Evolutionary conservation across 805 yeast genomes (phyloP).

Genomic region (Ogataea wickerhamii): DNA sequence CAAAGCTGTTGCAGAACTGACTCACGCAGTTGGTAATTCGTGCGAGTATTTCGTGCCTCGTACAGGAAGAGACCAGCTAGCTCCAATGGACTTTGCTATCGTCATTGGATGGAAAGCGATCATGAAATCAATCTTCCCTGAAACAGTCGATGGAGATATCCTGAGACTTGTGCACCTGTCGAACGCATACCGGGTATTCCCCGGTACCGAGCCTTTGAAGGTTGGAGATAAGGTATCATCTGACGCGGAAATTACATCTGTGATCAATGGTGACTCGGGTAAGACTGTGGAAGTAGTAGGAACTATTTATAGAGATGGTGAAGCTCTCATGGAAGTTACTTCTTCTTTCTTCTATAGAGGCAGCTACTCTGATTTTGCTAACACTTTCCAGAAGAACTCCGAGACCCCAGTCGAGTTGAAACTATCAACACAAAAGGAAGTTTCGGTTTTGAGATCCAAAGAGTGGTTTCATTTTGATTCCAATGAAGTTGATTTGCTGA

Average conservation of each 20-base stretch:
- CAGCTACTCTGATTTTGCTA: conserved; percentile 76
- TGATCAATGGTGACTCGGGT: conserved; percentile 87
- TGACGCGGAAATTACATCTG: conserved; percentile 81
- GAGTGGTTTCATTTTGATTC: conserved; percentile 93
- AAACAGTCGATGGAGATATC: conserved; percentile 92
- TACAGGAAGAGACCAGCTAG: conserved; percentile 77
- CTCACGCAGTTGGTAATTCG: conserved; percentile 95
- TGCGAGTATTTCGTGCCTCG: conserved; percentile 94
- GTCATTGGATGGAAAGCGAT: conserved; percentile 98
- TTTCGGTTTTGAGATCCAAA: conserved; percentile 89
- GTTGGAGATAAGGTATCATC: conserved; percentile 84
- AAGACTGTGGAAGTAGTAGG: conserved; percentile 96
- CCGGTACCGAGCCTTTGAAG: conserved; percentile 86
- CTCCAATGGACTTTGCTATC: conserved; percentile 99
- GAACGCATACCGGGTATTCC: conserved; percentile 88
- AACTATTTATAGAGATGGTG: conserved; percentile 68
- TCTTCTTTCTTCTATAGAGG: conserved; percentile 98
- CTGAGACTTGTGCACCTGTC: conserved; percentile 91
- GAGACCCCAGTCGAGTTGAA: conserved; percentile 85
- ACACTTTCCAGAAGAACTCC: conserved; percentile 83
- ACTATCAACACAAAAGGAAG: conserved; percentile 75
- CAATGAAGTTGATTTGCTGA: conserved; percentile 64
- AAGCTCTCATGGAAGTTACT: conserved; percentile 87
- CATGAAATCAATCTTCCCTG: conserved; percentile 97
- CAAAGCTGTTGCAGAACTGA: conserved; percentile 82